Conservation (phyloP, 169 alveolate species). For the Plasmodium knowlesi region DNA sequence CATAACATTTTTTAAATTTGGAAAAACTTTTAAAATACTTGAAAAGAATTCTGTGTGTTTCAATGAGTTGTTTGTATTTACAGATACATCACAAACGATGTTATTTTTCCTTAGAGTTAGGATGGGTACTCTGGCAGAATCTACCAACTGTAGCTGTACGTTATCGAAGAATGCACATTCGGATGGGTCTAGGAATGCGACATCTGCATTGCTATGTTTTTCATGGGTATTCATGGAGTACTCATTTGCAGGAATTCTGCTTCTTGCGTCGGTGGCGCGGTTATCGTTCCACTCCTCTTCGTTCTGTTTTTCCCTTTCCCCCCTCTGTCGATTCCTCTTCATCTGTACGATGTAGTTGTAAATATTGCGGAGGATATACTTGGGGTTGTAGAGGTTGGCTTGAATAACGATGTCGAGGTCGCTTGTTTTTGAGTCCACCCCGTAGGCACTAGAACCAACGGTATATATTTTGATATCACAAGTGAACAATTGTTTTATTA, state of each 20-base stretch:
- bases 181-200: background rate
- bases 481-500: conserved; percentile 78
- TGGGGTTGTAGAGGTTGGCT: conserved; percentile 73
- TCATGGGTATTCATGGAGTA: background rate
- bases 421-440: conserved; percentile 83
- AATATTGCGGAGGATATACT: conserved; percentile 78
- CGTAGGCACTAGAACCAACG: conserved; percentile 89
- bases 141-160: conserved; percentile 86
- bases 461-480: conserved; percentile 76
- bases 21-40: conserved; percentile 82
- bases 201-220: background rate
- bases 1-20: conserved; percentile 89
- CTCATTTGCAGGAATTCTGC: background rate
- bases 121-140: conserved; percentile 92
- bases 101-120: conserved; percentile 84
- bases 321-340: conserved; percentile 23
- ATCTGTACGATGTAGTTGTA: conserved; percentile 76
- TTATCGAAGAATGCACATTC: conserved; percentile 29
- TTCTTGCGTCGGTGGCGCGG: background rate
- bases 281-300: background rate
- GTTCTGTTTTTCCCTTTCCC: background rate
- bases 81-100: conserved; percentile 91
- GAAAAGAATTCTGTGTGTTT: conserved; percentile 89
- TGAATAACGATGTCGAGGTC: conserved; percentile 86
- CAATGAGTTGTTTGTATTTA: conserved; percentile 88